Percentiles rank a stretch among this genome's conserved stretches.
Evolutionary conservation across 2,329 filamentous ascomycete species (phyloP).

Genomic region (Verticillium nonalfalfae): DNA sequence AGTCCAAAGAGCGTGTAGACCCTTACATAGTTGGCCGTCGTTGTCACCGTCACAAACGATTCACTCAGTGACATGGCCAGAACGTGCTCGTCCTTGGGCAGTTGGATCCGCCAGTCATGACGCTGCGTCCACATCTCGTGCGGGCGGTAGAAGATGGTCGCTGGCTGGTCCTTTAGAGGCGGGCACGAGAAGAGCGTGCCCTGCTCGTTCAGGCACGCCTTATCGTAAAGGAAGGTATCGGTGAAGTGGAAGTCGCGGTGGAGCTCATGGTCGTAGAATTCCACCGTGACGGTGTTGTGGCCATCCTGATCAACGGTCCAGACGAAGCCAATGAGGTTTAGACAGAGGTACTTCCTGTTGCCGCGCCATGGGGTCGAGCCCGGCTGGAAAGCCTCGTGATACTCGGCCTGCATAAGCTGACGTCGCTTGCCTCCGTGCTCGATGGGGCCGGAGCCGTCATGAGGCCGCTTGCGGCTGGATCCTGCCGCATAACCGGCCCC

Average conservation of each 20-base stretch:
- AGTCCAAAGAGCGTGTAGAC: constrained; percentile 91
- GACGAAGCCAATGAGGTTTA: constrained; percentile 89
- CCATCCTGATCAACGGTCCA: constrained; percentile 97
- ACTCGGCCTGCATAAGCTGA: constrained; percentile 50
- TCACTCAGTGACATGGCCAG: constrained; percentile 86
- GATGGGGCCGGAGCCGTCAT: constrained; percentile 31
- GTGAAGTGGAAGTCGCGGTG: constrained; percentile 97
- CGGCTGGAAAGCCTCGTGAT: constrained; percentile 84
- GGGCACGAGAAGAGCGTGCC: constrained; percentile 82
- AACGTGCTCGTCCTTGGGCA: constrained; percentile 84
- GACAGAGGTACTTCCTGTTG: constrained; percentile 84
- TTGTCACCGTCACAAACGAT: constrained; percentile 85
- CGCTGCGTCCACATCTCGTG: constrained; percentile 95
- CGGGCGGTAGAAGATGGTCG: constrained; percentile 90
- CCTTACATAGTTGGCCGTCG: constrained; percentile 79
- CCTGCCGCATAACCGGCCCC: constrained; percentile 78
- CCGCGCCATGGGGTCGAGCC: constrained; percentile 95
- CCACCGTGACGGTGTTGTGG: constrained; percentile 88
- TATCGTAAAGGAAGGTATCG: constrained; percentile 92
- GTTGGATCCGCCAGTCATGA: constrained; percentile 79
- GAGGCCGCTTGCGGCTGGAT: constrained; percentile 38
- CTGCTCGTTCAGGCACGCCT: constrained; percentile 82
- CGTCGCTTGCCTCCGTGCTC: constrained; percentile 41
- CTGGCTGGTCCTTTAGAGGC: constrained; percentile 49
- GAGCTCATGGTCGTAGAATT: constrained; percentile 92